Base-by-base conservation (phyloP, 2,329 filamentous ascomycete species). In the Scleromitrula shiraiana region DNA sequence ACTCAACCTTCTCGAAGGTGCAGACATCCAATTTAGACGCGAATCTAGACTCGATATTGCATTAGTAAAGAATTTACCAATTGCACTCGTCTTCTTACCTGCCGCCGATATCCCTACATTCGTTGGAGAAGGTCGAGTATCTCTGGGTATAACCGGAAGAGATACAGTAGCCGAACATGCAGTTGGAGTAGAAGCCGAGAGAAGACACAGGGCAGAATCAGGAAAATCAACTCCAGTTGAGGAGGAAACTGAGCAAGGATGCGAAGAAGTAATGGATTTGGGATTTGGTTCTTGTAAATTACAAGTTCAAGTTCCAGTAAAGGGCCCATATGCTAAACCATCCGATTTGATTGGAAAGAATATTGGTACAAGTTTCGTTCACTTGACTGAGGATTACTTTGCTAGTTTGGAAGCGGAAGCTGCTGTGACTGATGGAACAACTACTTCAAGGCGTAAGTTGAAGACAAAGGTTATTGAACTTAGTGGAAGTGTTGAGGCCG, bases 51-150 rank as follows among this genome's bases (percentile, higher is more conserved):
- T 97, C 61, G 93, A 98, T 67, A 96, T 98, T 64, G 93, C 93
- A 14, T 83, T 98, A 22, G 93, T 97, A 64, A 95, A 96, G 75
- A 98, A 98, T 70, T 81, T 93, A 23, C 88, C 87, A 29, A 88
- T 98, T 60, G 93, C 93, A 14, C 85, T 98, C 52, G 83, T 98
- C 64, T 98, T 98, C 74, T 85, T 98, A 22, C 93, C 93, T 24
- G 93, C 91, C 30, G 90, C 89, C 57, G 93, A 98, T 66, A 98
- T 98, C 64, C 93, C 93, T 5, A 95, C 89, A 32, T 97, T 97
- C 64, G 90, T 98, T 40, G 91, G 91, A 49, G 90, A 97, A 70
- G 93, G 93, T 50, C 83, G 84, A 53, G 88, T 95, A 40, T 90
- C 95, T 64, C 75, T 98, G 14, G 93, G 93, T 54, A 98, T 98